Evolutionary conservation across 2,329 filamentous ascomycete genomes (phyloP).

Genomic region (Proliferodiscus dingleyae): DNA sequence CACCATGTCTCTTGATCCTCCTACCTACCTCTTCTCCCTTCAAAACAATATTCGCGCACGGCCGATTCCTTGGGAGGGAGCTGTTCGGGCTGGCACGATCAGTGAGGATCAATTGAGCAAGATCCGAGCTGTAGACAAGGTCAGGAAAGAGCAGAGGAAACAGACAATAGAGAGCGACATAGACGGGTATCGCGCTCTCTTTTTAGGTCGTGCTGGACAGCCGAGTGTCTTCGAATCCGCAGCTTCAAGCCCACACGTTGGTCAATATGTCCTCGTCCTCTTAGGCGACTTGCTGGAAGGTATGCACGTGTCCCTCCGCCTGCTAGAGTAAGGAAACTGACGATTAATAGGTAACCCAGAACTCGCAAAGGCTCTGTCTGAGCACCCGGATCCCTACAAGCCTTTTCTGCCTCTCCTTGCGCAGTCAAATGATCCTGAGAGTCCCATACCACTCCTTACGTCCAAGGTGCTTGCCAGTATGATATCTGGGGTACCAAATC

Average conservation of each 20-base stretch:
- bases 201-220: constrained; percentile 70
- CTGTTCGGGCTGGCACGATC: constrained; percentile 87
- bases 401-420: constrained; percentile 78
- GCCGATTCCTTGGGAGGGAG: constrained; percentile 96
- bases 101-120: constrained; percentile 90
- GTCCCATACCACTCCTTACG: constrained; percentile 83
- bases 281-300: constrained; percentile 82
- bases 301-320: constrained; percentile 38
- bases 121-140: constrained; percentile 95
- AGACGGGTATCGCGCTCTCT: constrained; percentile 71
- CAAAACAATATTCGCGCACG: constrained; percentile 96
- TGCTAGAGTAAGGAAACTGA: constrained; percentile 7
- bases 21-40: constrained; percentile 79
- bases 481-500: constrained; percentile 58
- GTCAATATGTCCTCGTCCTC: constrained; percentile 92
- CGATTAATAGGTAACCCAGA: constrained; percentile 65
- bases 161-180: constrained; percentile 77
- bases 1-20: constrained; percentile 83
- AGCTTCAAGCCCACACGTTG: constrained; percentile 79
- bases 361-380: constrained; percentile 70
- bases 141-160: constrained; percentile 83
- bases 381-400: constrained; percentile 71
- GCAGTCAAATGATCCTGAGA: constrained; percentile 68
- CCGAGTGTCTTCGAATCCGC: constrained; percentile 76
- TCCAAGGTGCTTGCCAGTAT: constrained; percentile 81